Evolutionary conservation across 208 protist genomes (phyloP).

Genomic region (Acanthamoeba sp.): DNA sequence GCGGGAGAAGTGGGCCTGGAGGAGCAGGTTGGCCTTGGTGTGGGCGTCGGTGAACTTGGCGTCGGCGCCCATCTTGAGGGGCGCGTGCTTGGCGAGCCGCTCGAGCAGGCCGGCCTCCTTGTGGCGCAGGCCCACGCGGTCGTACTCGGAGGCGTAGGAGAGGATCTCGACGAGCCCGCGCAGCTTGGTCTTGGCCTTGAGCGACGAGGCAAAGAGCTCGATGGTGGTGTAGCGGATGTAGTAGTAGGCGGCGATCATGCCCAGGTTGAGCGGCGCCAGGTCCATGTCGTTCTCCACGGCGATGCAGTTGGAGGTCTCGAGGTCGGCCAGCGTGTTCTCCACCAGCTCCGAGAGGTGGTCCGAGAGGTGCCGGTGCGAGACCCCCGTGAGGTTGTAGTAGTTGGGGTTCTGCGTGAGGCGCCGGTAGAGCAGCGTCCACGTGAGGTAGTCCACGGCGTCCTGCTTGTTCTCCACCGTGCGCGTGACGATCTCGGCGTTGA

Average conservation of each 20-base stretch:
- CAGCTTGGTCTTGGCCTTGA: slow-evolving; percentile 85
- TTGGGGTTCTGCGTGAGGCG: slow-evolving; percentile 97
- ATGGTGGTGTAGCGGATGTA: slow-evolving; percentile 98
- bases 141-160: slow-evolving; percentile 97
- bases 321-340: slow-evolving; percentile 61
- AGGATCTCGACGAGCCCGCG: slow-evolving; percentile 90
- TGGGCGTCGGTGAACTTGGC: slow-evolving; percentile 93
- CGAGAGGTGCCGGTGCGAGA: slow-evolving; percentile 76
- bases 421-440: slow-evolving; percentile 99
- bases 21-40: slow-evolving; percentile 97
- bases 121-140: slow-evolving; percentile 95
- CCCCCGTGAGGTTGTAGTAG: slow-evolving; percentile 98
- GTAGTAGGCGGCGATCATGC: slow-evolving; percentile 98
- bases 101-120: slow-evolving; percentile 98
- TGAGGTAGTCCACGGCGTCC: slow-evolving; percentile 98
- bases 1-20: slow-evolving; percentile 97
- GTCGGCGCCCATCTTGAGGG: slow-evolving; percentile 88
- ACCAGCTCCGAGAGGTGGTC: slow-evolving; percentile 84
- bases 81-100: slow-evolving; percentile 85
- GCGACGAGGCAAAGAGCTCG: slow-evolving; percentile 91
- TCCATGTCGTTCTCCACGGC: slow-evolving; percentile 73
- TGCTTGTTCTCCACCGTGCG: slow-evolving; percentile 96
- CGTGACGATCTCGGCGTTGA: slow-evolving; percentile 99
- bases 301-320: slow-evolving; percentile 73
- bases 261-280: slow-evolving; percentile 91